phyloP scores from a whole-genome alignment of 2,329 filamentous ascomycete species.

The Periconia digitata region DNA sequence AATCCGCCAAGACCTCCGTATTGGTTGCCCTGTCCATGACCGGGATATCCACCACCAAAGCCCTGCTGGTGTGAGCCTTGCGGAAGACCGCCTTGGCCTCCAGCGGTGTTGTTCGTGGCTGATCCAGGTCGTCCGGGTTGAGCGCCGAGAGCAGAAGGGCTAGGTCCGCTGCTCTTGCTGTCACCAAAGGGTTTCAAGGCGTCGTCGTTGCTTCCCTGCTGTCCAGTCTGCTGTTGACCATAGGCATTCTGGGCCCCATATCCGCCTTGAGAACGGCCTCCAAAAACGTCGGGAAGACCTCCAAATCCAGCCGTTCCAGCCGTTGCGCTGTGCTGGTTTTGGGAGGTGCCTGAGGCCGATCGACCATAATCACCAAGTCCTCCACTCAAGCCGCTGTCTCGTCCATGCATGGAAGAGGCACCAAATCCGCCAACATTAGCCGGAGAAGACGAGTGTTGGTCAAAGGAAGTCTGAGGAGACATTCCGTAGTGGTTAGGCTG shows the following conservation, averaged over 20 bases:
- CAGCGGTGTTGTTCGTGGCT: slow-evolving; percentile 60
- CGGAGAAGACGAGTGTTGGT: slow-evolving; percentile 65
- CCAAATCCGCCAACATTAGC: slow-evolving; percentile 60
- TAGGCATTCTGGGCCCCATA: slow-evolving; percentile 55
- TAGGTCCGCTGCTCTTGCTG: slow-evolving; percentile 59
- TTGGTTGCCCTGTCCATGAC: slow-evolving; percentile 53
- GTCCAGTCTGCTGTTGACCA: slow-evolving; percentile 53
- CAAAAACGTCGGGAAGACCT: slow-evolving; percentile 60
- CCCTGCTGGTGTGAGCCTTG: slow-evolving; percentile 60
- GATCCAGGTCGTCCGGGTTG: slow-evolving; percentile 66
- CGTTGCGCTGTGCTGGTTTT: slow-evolving; percentile 54
- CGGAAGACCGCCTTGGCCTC: slow-evolving; percentile 55
- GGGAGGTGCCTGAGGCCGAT: slow-evolving; percentile 59
- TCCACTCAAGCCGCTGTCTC: slow-evolving; percentile 48
- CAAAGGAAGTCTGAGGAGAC: slow-evolving; percentile 59
- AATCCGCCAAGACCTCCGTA: slow-evolving; percentile 57
- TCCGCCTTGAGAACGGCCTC: slow-evolving; percentile 59
- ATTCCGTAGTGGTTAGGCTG: slow-evolving; percentile 64
- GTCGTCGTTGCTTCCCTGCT: slow-evolving; percentile 55
- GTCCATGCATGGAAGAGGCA: slow-evolving; percentile 49
- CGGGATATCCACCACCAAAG: slow-evolving; percentile 59
- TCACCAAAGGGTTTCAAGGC: slow-evolving; percentile 60
- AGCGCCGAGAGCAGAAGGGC: slow-evolving; percentile 58
- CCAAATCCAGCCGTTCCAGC: slow-evolving; percentile 53
- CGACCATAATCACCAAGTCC: slow-evolving; percentile 63